These are phyloP conservation scores for Solanum hybrid DNA, from an alignment of 305 asterid species.

Conservation along the genomic window DNA sequence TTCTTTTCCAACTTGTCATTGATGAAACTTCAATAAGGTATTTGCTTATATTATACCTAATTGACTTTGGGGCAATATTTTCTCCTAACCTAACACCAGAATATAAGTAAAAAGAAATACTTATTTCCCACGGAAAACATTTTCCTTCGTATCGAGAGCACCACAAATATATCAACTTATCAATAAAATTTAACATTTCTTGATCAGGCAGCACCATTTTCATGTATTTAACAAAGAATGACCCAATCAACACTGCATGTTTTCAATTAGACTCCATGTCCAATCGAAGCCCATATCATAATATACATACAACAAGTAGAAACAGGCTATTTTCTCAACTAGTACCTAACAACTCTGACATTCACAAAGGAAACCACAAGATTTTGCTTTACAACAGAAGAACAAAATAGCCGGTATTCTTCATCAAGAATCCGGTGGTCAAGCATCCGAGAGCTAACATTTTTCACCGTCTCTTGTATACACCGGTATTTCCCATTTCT, in stretches of 20 bases:
- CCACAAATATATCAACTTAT: neutral
- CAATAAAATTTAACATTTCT: neutral
- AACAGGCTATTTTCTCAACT: neutral
- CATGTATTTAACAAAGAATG: constrained; percentile 1
- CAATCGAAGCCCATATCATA: neutral
- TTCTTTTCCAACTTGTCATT: neutral
- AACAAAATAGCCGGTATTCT: neutral
- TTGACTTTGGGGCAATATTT: neutral
- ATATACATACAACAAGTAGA: neutral
- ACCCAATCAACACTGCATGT: neutral
- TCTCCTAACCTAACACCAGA: neutral
- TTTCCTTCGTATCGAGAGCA: neutral
- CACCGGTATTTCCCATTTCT: constrained; percentile 73
- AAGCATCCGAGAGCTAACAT: constrained; percentile 30
- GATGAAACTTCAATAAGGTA: neutral
- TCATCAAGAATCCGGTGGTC: neutral
- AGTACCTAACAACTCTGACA: neutral
- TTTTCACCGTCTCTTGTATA: constrained; percentile 44
- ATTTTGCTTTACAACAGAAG: neutral
- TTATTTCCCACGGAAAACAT: neutral
- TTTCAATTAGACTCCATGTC: neutral
- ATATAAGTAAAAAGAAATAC: neutral
- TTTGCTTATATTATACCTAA: neutral
- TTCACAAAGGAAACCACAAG: neutral
- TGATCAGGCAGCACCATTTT: neutral